Evolutionary conservation across 345 rosid species (phyloP), one percentile per base, ranked within the genome.

Genomic region (Turritis glabra): DNA sequence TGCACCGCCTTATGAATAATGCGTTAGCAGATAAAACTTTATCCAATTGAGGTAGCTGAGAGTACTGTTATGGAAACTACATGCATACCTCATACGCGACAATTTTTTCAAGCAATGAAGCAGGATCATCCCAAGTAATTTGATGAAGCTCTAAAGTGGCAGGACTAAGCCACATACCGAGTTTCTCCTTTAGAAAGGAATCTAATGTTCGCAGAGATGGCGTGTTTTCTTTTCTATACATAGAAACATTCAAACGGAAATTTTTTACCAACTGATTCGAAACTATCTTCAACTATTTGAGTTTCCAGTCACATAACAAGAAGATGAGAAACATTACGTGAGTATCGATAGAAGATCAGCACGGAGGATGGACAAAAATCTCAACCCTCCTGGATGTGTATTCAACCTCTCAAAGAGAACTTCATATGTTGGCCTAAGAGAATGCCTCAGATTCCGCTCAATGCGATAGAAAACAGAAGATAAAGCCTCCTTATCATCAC

Each of bases 61-160:
- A 17, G 11, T 10, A 32, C 13, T 23, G 56, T n/a, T n/a, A 32
- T 37, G 68, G 56, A 46, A 66, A 9, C 19, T 8, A 78, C 53
- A 63, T 76, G 58, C 71, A 72, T 57, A 90, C 97, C 88, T 95
- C 98, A 18, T 90, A 85, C 21, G 97, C 96, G 48, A 95, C 96
- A 71, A 95, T 92, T 82, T 92, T 95, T 81, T 95, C 99, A 63
- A 95, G 85, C 81, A 95, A 82, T 40, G 96, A 90, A 79, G 97
- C 94, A 77, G 97, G 88, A 80, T 95, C 92, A 67, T 89, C 83
- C 97, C 96, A 95, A 13, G 99, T 92, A 64, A 92, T 87, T 41
- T 90, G 97, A 74, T 84, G 94, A 80, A 95, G 97, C 92, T 89
- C 92, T 76, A 90, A 81, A 35, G 90, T 80, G 41, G 97, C 96